A percentile compares a stretch with the other conserved stretches of the same genome.
Evolutionary conservation across 805 yeast species (phyloP).

Genomic region (Saccharomycopsis schoenii): DNA sequence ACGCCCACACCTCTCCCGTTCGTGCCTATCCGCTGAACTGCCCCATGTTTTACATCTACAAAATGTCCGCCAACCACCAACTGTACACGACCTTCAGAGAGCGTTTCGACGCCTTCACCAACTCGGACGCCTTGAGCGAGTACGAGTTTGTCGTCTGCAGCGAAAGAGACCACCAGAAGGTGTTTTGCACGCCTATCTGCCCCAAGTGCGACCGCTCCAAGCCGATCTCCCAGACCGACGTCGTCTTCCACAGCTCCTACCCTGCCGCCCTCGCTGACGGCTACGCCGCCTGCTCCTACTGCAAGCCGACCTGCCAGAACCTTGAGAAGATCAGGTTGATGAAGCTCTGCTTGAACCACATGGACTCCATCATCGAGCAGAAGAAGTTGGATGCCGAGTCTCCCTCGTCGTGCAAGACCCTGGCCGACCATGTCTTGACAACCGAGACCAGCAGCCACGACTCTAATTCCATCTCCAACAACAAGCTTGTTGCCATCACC

Average conservation of each 20-base stretch:
- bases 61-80: neutral
- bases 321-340: constrained; percentile 21
- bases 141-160: constrained; percentile 42
- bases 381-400: neutral
- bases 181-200: constrained; percentile 45
- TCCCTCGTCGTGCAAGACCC: constrained; percentile 29
- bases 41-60: neutral
- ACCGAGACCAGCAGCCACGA: neutral
- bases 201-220: constrained; percentile 44
- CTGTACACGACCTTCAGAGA: neutral
- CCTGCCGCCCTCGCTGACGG: constrained; percentile 37
- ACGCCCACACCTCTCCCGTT: too few relatives aligned
- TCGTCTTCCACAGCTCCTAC: constrained; percentile 33
- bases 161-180: constrained; percentile 26
- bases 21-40: neutral
- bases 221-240: constrained; percentile 32
- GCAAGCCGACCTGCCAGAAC: constrained; percentile 36
- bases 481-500: constrained; percentile 51
- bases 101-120: neutral
- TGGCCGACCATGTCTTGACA: constrained; percentile 35
- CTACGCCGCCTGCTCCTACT: constrained; percentile 41
- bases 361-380: constrained; percentile 45
- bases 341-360: constrained; percentile 42
- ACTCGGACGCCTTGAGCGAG: neutral
- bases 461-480: constrained; percentile 21